Evolutionary conservation across 2,329 filamentous ascomycete species (phyloP).

Genomic region (Claviceps sp.): DNA sequence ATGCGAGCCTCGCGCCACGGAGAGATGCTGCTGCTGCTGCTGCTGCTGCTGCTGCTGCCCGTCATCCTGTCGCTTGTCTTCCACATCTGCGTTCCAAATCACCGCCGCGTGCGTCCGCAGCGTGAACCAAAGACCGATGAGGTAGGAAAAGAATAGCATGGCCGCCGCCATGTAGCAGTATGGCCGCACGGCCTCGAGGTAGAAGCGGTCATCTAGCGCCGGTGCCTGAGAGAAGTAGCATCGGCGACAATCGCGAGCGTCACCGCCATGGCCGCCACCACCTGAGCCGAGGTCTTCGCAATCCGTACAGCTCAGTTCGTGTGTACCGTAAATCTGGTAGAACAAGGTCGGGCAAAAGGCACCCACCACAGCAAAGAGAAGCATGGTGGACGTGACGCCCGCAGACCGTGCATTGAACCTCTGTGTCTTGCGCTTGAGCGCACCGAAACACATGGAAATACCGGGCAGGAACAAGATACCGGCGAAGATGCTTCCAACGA

Average conservation of each 20-base stretch:
- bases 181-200: constrained; percentile 76
- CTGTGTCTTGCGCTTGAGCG: constrained; percentile 94
- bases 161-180: constrained; percentile 84
- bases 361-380: constrained; percentile 89
- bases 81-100: constrained; percentile 81
- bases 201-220: constrained; percentile 76
- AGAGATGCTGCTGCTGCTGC: constrained; percentile 23
- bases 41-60: constrained; percentile 25
- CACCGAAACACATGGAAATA: constrained; percentile 96
- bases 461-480: constrained; percentile 91
- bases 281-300: constrained; percentile 33
- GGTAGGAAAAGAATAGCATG: constrained; percentile 80
- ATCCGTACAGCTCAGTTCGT: constrained; percentile 77
- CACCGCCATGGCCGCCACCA: constrained; percentile 19
- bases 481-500: constrained; percentile 95
- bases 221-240: constrained; percentile 90
- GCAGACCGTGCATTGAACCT: constrained; percentile 95
- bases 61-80: constrained; percentile 60
- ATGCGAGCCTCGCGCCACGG: constrained; percentile 21
- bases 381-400: constrained; percentile 94
- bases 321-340: constrained; percentile 96
- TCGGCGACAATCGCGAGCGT: constrained; percentile 66
- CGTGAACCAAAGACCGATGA: constrained; percentile 91
- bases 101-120: constrained; percentile 89
- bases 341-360: constrained; percentile 93